Evolutionary conservation across 345 rosid species (phyloP).

Genomic region (Dovyalis caffra): DNA sequence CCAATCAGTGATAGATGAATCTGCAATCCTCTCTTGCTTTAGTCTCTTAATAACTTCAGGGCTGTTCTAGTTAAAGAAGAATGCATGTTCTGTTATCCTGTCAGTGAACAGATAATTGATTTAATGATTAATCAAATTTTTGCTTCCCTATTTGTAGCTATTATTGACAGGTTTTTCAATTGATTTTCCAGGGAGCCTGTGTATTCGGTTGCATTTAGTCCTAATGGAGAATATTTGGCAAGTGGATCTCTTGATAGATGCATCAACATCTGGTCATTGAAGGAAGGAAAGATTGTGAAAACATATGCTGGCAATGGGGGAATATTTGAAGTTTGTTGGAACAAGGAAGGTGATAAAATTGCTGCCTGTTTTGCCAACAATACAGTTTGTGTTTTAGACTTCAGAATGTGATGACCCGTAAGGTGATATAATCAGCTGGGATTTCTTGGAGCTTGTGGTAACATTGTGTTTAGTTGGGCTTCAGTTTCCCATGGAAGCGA

Average conservation of each 20-base stretch:
- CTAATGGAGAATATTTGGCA: conserved; percentile 91
- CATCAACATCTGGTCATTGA: conserved; percentile 88
- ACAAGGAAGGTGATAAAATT: conserved; percentile 90
- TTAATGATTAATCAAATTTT: background rate
- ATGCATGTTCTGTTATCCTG: background rate
- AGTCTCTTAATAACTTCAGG: background rate
- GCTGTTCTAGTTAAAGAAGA: background rate
- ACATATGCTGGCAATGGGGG: conserved; percentile 92
- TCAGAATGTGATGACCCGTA: conserved; percentile 54
- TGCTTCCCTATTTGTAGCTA: background rate
- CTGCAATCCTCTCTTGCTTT: background rate
- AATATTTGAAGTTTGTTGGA: conserved; percentile 96
- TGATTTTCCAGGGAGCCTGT: conserved; percentile 71
- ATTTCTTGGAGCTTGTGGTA: background rate
- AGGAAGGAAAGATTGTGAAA: conserved; percentile 84
- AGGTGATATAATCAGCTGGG: background rate
- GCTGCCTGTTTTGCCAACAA: conserved; percentile 95
- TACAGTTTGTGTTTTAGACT: conserved; percentile 82
- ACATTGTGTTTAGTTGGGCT: background rate
- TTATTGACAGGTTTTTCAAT: conserved; percentile 1
- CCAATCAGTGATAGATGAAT: background rate
- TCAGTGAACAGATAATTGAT: background rate
- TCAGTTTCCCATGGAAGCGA: too few relatives aligned
- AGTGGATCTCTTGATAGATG: conserved; percentile 93
- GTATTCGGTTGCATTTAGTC: conserved; percentile 95